phyloP scores from a whole-genome alignment of 2,329 filamentous ascomycete species.

The Magnaporthales sp. region DNA sequence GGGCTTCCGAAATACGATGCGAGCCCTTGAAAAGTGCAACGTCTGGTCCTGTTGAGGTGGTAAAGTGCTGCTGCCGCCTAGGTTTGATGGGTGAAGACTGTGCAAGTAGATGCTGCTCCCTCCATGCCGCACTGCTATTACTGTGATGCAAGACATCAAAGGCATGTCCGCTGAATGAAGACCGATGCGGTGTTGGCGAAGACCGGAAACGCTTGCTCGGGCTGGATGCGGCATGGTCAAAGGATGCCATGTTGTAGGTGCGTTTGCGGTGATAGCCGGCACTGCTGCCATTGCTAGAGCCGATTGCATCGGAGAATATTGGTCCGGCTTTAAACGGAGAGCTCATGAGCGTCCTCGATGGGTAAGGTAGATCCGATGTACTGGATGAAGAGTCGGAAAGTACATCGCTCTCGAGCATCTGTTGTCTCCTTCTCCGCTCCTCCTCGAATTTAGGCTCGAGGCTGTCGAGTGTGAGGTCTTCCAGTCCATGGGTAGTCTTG shows the following conservation, averaged over 20 bases:
- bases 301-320: conserved; percentile 76
- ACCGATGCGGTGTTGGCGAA: conserved; percentile 52
- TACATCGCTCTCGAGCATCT: conserved; percentile 61
- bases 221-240: conserved; percentile 46
- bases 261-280: conserved; percentile 55
- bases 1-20: conserved; percentile 57
- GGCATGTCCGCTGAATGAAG: conserved; percentile 33
- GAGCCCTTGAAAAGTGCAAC: conserved; percentile 72
- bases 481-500: conserved; percentile 94
- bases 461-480: conserved; percentile 76
- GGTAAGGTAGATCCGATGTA: conserved; percentile 68
- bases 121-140: conserved; percentile 50
- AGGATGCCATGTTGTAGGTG: conserved; percentile 46
- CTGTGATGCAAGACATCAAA: neutral
- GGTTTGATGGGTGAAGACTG: conserved; percentile 83
- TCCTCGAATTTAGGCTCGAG: conserved; percentile 81
- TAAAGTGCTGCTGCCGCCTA: conserved; percentile 66
- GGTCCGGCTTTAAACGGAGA: conserved; percentile 69
- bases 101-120: conserved; percentile 66
- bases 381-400: conserved; percentile 83
- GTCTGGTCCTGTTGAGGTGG: conserved; percentile 59
- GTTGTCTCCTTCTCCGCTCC: conserved; percentile 65
- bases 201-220: conserved; percentile 64
- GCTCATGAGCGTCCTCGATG: conserved; percentile 63
- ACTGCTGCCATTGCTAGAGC: conserved; percentile 55